Evolutionary conservation across 2,329 filamentous ascomycete species (phyloP), one percentile per base, ranked within the genome.

Genomic region (Coniochaeta prunicola): DNA sequence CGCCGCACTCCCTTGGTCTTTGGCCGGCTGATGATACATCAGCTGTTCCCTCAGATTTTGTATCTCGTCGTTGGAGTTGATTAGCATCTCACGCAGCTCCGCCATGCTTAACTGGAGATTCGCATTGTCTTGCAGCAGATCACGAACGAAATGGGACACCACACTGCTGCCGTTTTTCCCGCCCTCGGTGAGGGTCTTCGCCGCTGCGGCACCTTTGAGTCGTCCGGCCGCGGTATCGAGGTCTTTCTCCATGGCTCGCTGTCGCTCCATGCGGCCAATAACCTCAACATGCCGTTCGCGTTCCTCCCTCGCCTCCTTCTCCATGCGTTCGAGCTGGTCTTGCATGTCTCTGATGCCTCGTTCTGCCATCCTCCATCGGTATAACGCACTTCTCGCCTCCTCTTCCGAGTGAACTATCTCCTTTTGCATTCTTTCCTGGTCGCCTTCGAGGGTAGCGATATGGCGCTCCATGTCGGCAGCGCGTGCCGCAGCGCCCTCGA

Each of bases 61-160:
- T 3, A 97, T 94, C 73, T 99, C 93, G 66, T 96, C 90, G 68
- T 97, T 96, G 3, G 93, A 96, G 69, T 85, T 92, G 67, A 91
- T 83, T 24, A 99, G 80, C 85, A 99, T 87, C 70, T 96, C 92
- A 19, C 92, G 83, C 54, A 99, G 76, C 75, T 99, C 94, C 57
- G 92, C 85, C 60, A 97, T 96, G 17, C 92, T 92, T 62, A 94
- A 82, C 71, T 99, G 94, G 50, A 99, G 77, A 65, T 91, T 96
- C 10, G 92, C 91, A 69, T 99, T 99, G 71, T 99, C 94, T 67
- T 96, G 88, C 19, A 99, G 78, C 59, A 99, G 90, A 70, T 97
- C 94, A 65, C 92, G 91, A 59, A 99, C 94, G 66, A 99, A 97
- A 69, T 96, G 91, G 21, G 91, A 92, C n/a, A 97, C 91, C 38